These are phyloP conservation scores for Rhodotorula sp. DNA, from an alignment of 1,284 basidiomycete species.

Conservation along the genomic window DNA sequence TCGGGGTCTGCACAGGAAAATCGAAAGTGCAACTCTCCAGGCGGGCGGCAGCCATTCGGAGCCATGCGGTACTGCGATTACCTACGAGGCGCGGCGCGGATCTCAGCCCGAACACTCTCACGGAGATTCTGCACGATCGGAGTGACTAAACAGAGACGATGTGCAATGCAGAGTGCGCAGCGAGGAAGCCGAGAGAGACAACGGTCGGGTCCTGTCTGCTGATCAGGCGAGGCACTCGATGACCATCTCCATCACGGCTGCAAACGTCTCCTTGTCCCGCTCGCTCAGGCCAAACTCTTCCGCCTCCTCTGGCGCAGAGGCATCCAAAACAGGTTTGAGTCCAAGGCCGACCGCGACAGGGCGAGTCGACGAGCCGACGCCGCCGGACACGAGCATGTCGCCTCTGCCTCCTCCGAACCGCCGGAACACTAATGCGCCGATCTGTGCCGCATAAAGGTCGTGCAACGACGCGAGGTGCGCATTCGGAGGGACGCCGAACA, in stretches of 20 bases:
- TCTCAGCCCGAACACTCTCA: no score
- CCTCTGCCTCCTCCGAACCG: neutral
- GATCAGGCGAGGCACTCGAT: slow-evolving; percentile 18
- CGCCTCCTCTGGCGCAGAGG: neutral
- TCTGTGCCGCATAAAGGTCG: slow-evolving; percentile 77
- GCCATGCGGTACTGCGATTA: no score
- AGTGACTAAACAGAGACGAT: no score
- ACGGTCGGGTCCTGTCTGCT: neutral
- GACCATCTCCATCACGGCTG: slow-evolving; percentile 29
- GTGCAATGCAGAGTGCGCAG: no score
- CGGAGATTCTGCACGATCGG: no score
- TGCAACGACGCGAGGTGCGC: slow-evolving; percentile 67
- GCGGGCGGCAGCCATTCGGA: no score
- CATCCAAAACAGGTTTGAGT: neutral
- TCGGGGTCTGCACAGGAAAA: no score
- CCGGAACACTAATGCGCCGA: slow-evolving; percentile 73
- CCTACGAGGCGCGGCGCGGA: no score
- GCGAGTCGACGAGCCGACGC: neutral
- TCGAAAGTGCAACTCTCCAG: no score
- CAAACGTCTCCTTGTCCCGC: slow-evolving; percentile 24
- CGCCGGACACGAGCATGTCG: neutral
- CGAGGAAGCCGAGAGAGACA: no score
- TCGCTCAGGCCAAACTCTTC: slow-evolving; percentile 9
- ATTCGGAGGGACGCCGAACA: slow-evolving; percentile 66
- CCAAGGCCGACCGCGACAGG: slow-evolving; percentile 36